Base-by-base conservation (phyloP, 169 alveolate species). In the Eimeria nieschulzi region DNA sequence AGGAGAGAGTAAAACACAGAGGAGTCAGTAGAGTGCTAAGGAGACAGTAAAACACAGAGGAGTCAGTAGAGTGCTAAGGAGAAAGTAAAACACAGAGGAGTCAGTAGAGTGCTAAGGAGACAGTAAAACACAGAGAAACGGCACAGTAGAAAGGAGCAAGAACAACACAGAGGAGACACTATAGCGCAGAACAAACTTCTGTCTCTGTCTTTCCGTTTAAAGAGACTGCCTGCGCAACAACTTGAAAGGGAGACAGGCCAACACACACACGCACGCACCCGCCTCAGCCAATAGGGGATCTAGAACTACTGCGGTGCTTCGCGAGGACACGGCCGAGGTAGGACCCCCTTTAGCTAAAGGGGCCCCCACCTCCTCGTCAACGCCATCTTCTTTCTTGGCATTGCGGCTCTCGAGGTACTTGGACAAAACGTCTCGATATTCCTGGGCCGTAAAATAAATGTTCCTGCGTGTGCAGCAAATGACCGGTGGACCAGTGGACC, bases 271-370 rank as follows among this genome's bases (percentile, higher is more conserved):
- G 15, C 46, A 51, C 86, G 15, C 15, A 78, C 86, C 86, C 51
- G 86, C 86, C 10, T 78, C 86, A n/a, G 86, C 86, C 46, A 78
- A 15, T 7, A 78, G 55, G 8, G 86, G 86, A 19, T 78, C 86
- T 1, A 78, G 21, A 9, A 23, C 64, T 3, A 78, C 86, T n/a
- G 71, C 17, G 53, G 1, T 51, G 66, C 51, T 15, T 53, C 86
- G 23, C 6, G 21, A 23, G 46, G 46, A 3, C 3, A 0, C 46
- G 19, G 54, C 53, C 54, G 61, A 6, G 51, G 83, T 6, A 10
- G 23, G 12, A 7, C 53, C 70, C 33, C 53, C 54, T 12, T 15
- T 12, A 59, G 5, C 68, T 59, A 1, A 1, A 59, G 68, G 5
- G 7, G 86, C 64, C 70, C 51, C 21, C 12, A 46, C n/a, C 54